phyloP scores from a whole-genome alignment of 179 eudicot species.

The Beta lomatogona region DNA sequence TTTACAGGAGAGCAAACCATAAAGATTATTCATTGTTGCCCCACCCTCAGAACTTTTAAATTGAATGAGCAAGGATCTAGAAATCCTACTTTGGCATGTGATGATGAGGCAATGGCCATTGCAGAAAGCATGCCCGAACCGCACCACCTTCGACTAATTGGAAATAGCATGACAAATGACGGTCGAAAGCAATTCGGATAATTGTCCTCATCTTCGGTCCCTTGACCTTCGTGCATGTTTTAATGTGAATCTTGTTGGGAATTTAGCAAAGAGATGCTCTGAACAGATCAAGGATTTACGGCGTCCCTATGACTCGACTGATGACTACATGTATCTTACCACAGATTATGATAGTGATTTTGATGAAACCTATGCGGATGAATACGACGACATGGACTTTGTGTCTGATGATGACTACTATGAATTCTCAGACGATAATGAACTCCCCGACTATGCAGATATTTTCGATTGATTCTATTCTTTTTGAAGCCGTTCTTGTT shows the following conservation, averaged over 20 bases:
- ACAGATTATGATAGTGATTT: constrained; percentile 38
- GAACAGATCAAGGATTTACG: constrained; percentile 48
- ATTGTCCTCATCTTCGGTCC: constrained; percentile 61
- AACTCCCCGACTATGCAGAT: constrained; percentile 2
- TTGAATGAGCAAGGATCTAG: constrained; percentile 37
- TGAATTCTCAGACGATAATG: constrained; percentile 49
- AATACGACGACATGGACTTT: constrained; percentile 44
- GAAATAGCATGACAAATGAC: constrained; percentile 56
- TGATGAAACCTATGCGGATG: constrained; percentile 45
- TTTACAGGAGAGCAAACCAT: constrained; percentile 28
- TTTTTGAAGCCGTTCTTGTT: neutral
- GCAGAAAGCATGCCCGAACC: constrained; percentile 61
- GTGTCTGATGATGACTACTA: constrained; percentile 45
- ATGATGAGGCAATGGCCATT: constrained; percentile 59
- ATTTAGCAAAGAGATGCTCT: constrained; percentile 44
- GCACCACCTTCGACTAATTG: constrained; percentile 60
- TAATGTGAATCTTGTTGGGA: constrained; percentile 40
- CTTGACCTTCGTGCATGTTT: constrained; percentile 78
- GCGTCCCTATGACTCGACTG: constrained; percentile 51
- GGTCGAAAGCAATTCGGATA: constrained; percentile 58
- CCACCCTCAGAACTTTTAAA: constrained; percentile 52
- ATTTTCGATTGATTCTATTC: neutral
- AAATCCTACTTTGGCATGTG: constrained; percentile 28
- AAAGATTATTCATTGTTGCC: constrained; percentile 47
- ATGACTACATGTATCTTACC: constrained; percentile 52